Evolutionary conservation across 2,329 filamentous ascomycete species (phyloP), one percentile per base, ranked within the genome.

Genomic region (Hyphodiscus sp.): DNA sequence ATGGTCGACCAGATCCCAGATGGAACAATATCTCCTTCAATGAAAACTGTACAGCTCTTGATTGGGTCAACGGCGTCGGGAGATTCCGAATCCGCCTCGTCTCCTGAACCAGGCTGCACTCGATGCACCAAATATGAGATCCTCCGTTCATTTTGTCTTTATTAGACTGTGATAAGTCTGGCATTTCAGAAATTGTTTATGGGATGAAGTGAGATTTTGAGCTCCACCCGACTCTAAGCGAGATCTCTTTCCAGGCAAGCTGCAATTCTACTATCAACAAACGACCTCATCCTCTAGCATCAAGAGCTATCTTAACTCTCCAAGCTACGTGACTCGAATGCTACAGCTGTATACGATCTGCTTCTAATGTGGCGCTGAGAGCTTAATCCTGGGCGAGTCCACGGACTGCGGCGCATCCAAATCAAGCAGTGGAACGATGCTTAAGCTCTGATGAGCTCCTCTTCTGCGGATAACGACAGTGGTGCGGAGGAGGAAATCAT

Each of bases 361-460:
- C 23, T 20, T 45, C 47, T 56, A 49, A 64, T 63, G 60, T 45
- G 49, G 43, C 54, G 44, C 49, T 66, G 55, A 63, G 33, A 54
- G 48, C 26, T 30, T 7, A 46, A 47, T 41, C 41, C 51, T 55
- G 45, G 53, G 60, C 58, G 56, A 61, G 56, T 58, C 56, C 52
- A 60, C 56, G 53, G 50, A 60, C 56, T 58, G 55, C 55, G 61
- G 63, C 63, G 65, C 63, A 65, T 61, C 56, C 54, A 63, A 47
- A 50, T 20, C n/a, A 33, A 52, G 49, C 38, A 48, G 58, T 59
- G 58, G 64, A 62, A 61, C 60, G 57, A 64, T 65, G 70, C 66
- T 53, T 65, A 54, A 58, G 71, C 70, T 76, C 79, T 75, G 75
- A 88, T 88, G 85, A 87, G 82, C 82, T 83, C 80, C 75, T 80